Evolutionary conservation across 306 rosid genomes (phyloP).

Genomic region (Crataegus laevigata): DNA sequence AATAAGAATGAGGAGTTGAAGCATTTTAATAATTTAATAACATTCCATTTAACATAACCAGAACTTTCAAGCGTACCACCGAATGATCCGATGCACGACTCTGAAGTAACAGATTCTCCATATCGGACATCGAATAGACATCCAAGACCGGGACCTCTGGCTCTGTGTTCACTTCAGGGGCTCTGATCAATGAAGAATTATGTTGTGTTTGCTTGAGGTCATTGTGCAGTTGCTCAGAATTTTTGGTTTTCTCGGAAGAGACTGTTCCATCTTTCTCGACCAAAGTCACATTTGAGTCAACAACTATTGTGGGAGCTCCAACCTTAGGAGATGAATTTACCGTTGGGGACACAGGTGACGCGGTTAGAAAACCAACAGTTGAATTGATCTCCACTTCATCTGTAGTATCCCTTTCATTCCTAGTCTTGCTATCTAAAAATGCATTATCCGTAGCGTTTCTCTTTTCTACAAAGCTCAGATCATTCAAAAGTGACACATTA

Average conservation of each 20-base stretch:
- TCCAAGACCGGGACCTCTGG: conserved; percentile 27
- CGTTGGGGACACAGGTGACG: conserved; percentile 25
- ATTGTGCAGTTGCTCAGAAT: conserved; percentile 22
- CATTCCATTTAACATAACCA: neutral
- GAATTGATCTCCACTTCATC: conserved; percentile 15
- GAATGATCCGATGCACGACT: conserved; percentile 37
- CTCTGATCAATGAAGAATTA: conserved; percentile 20
- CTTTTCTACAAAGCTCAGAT: neutral
- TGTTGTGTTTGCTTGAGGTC: conserved; percentile 10
- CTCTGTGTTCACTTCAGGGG: conserved; percentile 25
- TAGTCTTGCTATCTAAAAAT: conserved; percentile 15
- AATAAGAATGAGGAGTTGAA: conserved; percentile 16
- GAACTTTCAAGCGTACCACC: conserved; percentile 40
- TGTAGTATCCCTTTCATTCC: conserved; percentile 16
- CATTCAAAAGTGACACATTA: conserved; percentile 9
- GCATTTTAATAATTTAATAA: neutral
- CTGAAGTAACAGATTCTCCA: conserved; percentile 47
- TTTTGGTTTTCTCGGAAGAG: conserved; percentile 20
- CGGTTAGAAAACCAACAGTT: conserved; percentile 22
- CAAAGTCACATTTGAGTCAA: conserved; percentile 15
- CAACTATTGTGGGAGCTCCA: conserved; percentile 11
- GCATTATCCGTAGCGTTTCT: neutral
- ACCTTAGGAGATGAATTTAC: conserved; percentile 15
- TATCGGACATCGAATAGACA: conserved; percentile 53
- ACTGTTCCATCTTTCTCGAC: conserved; percentile 17